Conservation (phyloP, 164 flowering plant species). For the Nymphaea colorata region DNA sequence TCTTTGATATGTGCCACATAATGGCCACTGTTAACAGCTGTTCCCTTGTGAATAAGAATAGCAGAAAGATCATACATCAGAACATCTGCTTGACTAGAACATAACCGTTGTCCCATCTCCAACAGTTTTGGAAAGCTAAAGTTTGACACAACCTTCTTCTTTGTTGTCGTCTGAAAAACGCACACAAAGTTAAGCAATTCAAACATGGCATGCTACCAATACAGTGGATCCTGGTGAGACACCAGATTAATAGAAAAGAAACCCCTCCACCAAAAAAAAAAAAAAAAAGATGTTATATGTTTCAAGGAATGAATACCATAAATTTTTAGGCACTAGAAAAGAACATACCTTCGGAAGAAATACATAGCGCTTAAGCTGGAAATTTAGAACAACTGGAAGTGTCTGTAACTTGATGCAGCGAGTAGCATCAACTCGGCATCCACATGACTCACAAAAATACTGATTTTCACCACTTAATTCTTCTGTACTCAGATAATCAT, state of each 20-base stretch:
- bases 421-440: slow-evolving; percentile 69
- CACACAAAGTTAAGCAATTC: background rate
- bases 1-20: slow-evolving; percentile 89
- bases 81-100: slow-evolving; percentile 27
- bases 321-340: background rate
- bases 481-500: slow-evolving; percentile 78
- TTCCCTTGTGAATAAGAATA: slow-evolving; percentile 84
- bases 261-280: too few species aligned
- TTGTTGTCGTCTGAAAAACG: slow-evolving; percentile 67
- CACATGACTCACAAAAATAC: slow-evolving; percentile 83
- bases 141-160: slow-evolving; percentile 77
- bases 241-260: too few species aligned
- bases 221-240: too few species aligned
- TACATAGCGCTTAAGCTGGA: slow-evolving; percentile 93
- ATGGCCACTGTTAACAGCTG: slow-evolving; percentile 93
- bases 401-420: slow-evolving; percentile 78
- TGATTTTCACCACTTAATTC: slow-evolving; percentile 89
- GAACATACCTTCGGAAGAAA: slow-evolving; percentile 77
- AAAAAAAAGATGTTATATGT: background rate
- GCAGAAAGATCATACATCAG: slow-evolving; percentile 75
- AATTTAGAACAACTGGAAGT: slow-evolving; percentile 77
- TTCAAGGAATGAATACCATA: too few species aligned
- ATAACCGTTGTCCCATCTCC: slow-evolving; percentile 56
- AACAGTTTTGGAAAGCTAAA: slow-evolving; percentile 72
- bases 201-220: background rate